Percentiles rank a stretch among this genome's conserved stretches.
phyloP scores from a whole-genome alignment of 257 asterid species.

The Haberlea rhodopensis region DNA sequence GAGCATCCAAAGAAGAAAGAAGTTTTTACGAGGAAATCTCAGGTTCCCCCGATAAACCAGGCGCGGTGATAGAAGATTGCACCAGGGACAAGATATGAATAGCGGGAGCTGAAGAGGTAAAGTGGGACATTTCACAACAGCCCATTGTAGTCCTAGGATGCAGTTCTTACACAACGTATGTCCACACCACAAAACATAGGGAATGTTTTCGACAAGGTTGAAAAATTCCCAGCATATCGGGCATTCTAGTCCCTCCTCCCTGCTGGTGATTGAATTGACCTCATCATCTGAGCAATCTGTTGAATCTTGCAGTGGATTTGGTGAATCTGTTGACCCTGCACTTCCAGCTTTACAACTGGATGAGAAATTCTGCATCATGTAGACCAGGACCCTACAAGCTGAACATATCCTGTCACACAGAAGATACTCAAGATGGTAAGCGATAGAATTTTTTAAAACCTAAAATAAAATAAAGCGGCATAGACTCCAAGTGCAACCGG shows the following conservation, averaged over 20 bases:
- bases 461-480: too few species aligned
- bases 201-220: constrained; percentile 86
- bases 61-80: constrained; percentile 75
- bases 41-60: constrained; percentile 72
- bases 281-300: constrained; percentile 76
- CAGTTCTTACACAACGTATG: constrained; percentile 99
- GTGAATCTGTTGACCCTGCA: constrained; percentile 38
- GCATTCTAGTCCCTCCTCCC: constrained; percentile 81
- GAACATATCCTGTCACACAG: constrained; percentile 27
- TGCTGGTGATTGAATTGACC: constrained; percentile 54
- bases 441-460: too few species aligned
- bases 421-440: constrained; percentile 23
- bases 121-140: constrained; percentile 74
- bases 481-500: constrained; percentile 5
- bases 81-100: constrained; percentile 93
- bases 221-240: constrained; percentile 96
- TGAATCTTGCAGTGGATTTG: constrained; percentile 45
- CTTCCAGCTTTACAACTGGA: constrained; percentile 71
- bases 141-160: constrained; percentile 84
- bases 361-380: constrained; percentile 72
- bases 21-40: constrained; percentile 85
- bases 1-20: constrained; percentile 96
- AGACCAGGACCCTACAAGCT: constrained; percentile 23
- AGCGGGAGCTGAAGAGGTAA: constrained; percentile 88
- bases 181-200: constrained; percentile 93